phyloP scores from a whole-genome alignment of 1,284 basidiomycete genomes.

The Butyriboletus appendiculatus region DNA sequence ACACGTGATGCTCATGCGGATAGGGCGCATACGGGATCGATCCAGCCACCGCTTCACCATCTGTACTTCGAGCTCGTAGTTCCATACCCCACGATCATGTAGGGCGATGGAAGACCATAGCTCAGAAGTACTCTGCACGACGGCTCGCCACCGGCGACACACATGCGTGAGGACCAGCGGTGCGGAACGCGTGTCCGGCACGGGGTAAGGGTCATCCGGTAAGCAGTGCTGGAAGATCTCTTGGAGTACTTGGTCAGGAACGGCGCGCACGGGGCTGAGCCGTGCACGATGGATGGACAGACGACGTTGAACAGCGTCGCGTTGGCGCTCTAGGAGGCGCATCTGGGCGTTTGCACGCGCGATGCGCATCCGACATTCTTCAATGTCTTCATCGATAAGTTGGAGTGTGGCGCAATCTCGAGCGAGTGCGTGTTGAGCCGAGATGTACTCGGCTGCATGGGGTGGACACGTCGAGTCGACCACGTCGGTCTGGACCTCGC shows the following conservation, averaged over 20 bases:
- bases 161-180: conserved; percentile 34
- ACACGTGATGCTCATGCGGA: conserved; percentile 27
- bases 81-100: conserved; percentile 30
- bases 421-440: conserved; percentile 17
- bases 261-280: conserved; percentile 25
- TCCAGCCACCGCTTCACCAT: conserved; percentile 27
- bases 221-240: conserved; percentile 34
- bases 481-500: conserved; percentile 6
- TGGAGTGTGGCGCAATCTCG: conserved; percentile 15
- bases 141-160: conserved; percentile 31
- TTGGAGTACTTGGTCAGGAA: conserved; percentile 35
- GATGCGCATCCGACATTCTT: conserved; percentile 18
- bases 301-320: conserved; percentile 16
- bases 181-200: conserved; percentile 21
- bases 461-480: conserved; percentile 29
- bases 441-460: conserved; percentile 17
- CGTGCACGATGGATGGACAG: conserved; percentile 26
- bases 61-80: conserved; percentile 26
- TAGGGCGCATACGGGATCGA: conserved; percentile 22
- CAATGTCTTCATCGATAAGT: conserved; percentile 15
- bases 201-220: conserved; percentile 22
- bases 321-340: conserved; percentile 20
- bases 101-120: conserved; percentile 34
- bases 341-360: conserved; percentile 20
- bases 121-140: conserved; percentile 31